These are phyloP conservation scores for Colletotrichum sublineola DNA, from an alignment of 2,329 filamentous ascomycete genomes.

Conservation along the genomic window DNA sequence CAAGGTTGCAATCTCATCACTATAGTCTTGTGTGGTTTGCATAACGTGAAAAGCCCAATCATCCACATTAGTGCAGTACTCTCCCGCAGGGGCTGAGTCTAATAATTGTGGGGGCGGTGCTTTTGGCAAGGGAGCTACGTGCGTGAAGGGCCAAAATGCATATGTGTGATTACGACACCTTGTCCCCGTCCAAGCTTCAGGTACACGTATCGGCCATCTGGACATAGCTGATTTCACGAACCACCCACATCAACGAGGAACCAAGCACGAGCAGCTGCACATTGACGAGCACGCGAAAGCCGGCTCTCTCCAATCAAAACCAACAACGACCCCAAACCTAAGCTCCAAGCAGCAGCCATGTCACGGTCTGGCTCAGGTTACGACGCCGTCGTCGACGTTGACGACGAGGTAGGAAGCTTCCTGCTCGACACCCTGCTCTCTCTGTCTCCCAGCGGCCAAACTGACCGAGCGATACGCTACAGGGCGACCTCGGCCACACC, in stretches of 20 bases:
- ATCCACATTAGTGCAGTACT: conserved; percentile 19
- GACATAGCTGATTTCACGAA: conserved; percentile 4
- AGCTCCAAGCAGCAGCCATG: conserved; percentile 63
- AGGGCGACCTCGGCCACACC: conserved; percentile 98
- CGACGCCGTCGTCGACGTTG: conserved; percentile 97
- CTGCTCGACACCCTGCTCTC: background rate
- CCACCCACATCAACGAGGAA: conserved; percentile 4
- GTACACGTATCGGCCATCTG: conserved; percentile 8
- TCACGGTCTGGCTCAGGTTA: conserved; percentile 81
- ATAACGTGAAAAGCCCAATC: conserved; percentile 1
- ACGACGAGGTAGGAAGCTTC: conserved; percentile 81
- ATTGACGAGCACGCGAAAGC: conserved; percentile 2
- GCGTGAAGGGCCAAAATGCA: conserved; percentile 28
- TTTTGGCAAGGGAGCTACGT: background rate
- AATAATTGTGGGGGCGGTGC: conserved; percentile 2
- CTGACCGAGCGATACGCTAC: conserved; percentile 43
- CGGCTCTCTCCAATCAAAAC: background rate
- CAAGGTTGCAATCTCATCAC: background rate
- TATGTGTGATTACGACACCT: conserved; percentile 50
- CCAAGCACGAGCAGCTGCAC: background rate
- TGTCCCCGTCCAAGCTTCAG: conserved; percentile 46
- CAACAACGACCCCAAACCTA: background rate
- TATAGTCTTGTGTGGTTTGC: background rate
- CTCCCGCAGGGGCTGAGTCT: background rate
- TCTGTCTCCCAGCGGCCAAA: background rate